phyloP scores from a whole-genome alignment of 169 alveolate species.

The Plasmodium malariae region DNA sequence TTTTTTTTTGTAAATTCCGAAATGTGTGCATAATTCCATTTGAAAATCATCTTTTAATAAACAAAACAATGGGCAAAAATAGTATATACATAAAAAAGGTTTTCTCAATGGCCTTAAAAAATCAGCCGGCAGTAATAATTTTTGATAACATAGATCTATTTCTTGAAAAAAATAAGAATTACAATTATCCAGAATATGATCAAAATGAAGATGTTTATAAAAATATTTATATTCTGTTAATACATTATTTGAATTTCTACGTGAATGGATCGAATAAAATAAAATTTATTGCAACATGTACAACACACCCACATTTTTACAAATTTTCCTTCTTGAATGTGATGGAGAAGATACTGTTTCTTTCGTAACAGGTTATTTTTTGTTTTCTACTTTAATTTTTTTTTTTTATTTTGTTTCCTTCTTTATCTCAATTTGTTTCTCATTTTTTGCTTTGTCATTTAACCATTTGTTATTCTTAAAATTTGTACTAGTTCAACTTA shows the following conservation, averaged over 20 bases:
- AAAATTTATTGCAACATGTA: conserved; percentile 59
- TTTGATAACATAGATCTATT: conserved; percentile 74
- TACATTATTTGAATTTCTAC: conserved; percentile 46
- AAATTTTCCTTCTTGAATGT: conserved; percentile 73
- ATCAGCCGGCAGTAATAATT: conserved; percentile 71
- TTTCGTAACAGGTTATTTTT: conserved; percentile 47
- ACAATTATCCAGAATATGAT: conserved; percentile 39
- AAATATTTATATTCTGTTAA: conserved; percentile 66
- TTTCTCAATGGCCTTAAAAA: conserved; percentile 53
- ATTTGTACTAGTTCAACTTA: too few relatives aligned
- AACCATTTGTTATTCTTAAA: too few relatives aligned
- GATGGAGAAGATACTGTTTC: conserved; percentile 31
- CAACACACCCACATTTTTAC: conserved; percentile 47
- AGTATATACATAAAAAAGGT: conserved; percentile 59
- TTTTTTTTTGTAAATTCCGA: conserved; percentile 42
- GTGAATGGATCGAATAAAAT: conserved; percentile 50
- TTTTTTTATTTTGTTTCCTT: too few relatives aligned
- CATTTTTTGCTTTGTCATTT: too few relatives aligned
- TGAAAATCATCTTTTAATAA: conserved; percentile 67
- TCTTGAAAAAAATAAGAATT: conserved; percentile 61
- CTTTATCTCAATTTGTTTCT: too few relatives aligned
- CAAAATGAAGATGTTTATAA: conserved; percentile 76
- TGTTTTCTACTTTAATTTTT: conserved; percentile 14
- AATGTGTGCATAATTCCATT: conserved; percentile 73
- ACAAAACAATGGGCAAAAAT: conserved; percentile 73